Conservation (phyloP, 2,329 filamentous ascomycete genomes). For the Pyrenophora teres region DNA sequence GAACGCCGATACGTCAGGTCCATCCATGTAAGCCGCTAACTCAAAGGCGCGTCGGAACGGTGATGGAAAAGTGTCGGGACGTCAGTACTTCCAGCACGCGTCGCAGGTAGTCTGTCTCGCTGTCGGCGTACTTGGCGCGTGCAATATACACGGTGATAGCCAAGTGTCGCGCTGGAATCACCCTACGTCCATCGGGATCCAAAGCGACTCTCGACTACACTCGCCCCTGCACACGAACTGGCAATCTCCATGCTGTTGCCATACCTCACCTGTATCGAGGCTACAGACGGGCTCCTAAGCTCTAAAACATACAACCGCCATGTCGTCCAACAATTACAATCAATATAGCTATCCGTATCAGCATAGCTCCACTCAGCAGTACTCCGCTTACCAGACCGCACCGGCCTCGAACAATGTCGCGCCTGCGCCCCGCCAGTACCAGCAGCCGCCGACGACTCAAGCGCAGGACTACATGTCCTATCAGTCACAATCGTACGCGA, state of each 20-base stretch:
- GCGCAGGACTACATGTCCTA: slow-evolving; percentile 37
- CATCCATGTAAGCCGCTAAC: neutral
- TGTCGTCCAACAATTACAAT: slow-evolving; percentile 38
- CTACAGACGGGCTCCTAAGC: slow-evolving; percentile 1
- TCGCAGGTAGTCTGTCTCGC: neutral
- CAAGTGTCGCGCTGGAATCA: neutral
- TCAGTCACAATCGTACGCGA: slow-evolving; percentile 25
- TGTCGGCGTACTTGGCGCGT: neutral
- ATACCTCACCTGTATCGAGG: slow-evolving; percentile 4
- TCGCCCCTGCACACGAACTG: slow-evolving; percentile 4
- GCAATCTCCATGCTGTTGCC: slow-evolving; percentile 8
- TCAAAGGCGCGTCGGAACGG: neutral
- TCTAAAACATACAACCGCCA: slow-evolving; percentile 14
- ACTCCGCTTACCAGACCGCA: slow-evolving; percentile 34
- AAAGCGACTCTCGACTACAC: neutral
- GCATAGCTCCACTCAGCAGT: slow-evolving; percentile 36
- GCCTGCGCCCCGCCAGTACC: slow-evolving; percentile 34
- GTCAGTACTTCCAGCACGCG: slow-evolving; percentile 12
- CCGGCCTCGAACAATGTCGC: slow-evolving; percentile 29
- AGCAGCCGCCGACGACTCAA: slow-evolving; percentile 30
- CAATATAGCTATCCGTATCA: slow-evolving; percentile 35
- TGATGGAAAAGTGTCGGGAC: neutral
- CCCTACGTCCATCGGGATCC: neutral
- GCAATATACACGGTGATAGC: neutral
- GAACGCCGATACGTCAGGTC: neutral